phyloP scores from a whole-genome alignment of 257 asterid genomes.

The Cruciata laevipes region DNA sequence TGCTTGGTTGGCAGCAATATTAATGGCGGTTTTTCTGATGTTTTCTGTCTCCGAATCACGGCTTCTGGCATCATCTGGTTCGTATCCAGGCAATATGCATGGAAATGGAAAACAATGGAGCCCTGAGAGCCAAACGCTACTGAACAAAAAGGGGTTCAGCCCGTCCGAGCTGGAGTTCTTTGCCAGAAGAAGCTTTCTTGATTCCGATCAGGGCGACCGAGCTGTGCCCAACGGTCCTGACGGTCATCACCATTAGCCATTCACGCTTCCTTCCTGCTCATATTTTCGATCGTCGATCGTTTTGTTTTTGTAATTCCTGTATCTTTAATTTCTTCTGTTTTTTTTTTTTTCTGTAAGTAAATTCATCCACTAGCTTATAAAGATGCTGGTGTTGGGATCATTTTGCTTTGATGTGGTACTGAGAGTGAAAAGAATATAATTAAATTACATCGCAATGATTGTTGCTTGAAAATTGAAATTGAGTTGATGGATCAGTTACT shows the following conservation, averaged over 20 bases:
- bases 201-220: slow-evolving; percentile 15
- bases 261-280: too few species aligned
- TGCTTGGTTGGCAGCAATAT: slow-evolving; percentile 7
- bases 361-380: background rate
- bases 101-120: background rate
- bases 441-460: too few species aligned
- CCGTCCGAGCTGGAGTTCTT: slow-evolving; percentile 19
- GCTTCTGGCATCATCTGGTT: slow-evolving; percentile 9
- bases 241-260: slow-evolving; percentile 31
- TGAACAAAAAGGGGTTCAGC: slow-evolving; percentile 28
- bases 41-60: slow-evolving; percentile 18
- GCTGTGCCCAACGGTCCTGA: slow-evolving; percentile 44
- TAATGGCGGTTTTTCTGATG: slow-evolving; percentile 1
- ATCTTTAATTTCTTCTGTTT: background rate
- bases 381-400: background rate
- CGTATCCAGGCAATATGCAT: background rate
- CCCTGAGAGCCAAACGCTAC: slow-evolving; percentile 15
- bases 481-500: too few species aligned
- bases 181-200: slow-evolving; percentile 30
- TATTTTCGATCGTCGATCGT: background rate
- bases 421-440: background rate
- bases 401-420: background rate
- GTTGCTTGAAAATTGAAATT: too few species aligned
- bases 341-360: too few species aligned
- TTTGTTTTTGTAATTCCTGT: background rate